Conservation (phyloP, 2,329 filamentous ascomycete genomes). For the Pseudocercospora eumusae region DNA sequence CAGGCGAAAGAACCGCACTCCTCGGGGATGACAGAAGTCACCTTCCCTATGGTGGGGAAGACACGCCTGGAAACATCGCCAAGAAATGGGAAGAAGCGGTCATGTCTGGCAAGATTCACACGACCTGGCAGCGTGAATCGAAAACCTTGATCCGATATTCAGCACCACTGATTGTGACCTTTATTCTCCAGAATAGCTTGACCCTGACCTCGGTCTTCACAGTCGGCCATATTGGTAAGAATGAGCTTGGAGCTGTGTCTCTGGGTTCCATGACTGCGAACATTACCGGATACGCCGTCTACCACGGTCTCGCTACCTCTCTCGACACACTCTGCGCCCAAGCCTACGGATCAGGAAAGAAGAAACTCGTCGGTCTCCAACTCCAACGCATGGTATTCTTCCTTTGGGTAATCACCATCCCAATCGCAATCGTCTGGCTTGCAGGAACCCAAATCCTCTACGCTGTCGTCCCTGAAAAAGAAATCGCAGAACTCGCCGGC, state of each 20-base stretch:
- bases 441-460: slow-evolving; percentile 65
- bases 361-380: slow-evolving; percentile 82
- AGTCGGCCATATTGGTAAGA: slow-evolving; percentile 53
- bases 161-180: slow-evolving; percentile 49
- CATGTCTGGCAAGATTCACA: slow-evolving; percentile 75
- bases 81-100: slow-evolving; percentile 86
- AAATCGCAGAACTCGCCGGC: slow-evolving; percentile 71
- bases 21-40: slow-evolving; percentile 42
- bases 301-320: slow-evolving; percentile 74
- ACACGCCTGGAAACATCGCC: slow-evolving; percentile 61
- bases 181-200: slow-evolving; percentile 52
- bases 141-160: slow-evolving; percentile 66
- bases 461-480: slow-evolving; percentile 67
- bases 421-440: slow-evolving; percentile 71
- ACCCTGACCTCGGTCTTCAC: slow-evolving; percentile 53
- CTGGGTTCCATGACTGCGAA: slow-evolving; percentile 53
- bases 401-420: slow-evolving; percentile 69
- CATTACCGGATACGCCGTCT: slow-evolving; percentile 52
- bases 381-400: slow-evolving; percentile 80
- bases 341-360: slow-evolving; percentile 88
- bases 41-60: slow-evolving; percentile 50
- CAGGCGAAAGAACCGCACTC: slow-evolving; percentile 52
- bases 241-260: slow-evolving; percentile 51
- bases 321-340: slow-evolving; percentile 92
- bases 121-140: slow-evolving; percentile 86